phyloP scores from a whole-genome alignment of 192 early-diverging fungal genomes.

The Backusella liffmaniae region DNA sequence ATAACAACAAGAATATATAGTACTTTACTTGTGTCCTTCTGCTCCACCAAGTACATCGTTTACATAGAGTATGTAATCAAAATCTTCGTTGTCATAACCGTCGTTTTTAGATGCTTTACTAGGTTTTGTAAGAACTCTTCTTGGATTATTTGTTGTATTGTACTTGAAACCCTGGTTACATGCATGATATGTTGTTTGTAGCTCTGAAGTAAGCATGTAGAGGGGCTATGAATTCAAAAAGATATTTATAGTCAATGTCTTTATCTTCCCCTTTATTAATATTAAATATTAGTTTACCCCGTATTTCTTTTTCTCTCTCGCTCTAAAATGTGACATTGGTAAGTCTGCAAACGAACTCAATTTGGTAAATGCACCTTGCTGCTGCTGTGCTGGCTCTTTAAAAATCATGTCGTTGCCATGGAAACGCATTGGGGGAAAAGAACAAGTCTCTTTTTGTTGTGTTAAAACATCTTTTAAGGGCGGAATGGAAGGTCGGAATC shows the following conservation, averaged over 20 bases:
- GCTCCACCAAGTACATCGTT: conserved; percentile 90
- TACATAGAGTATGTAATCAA: conserved; percentile 96
- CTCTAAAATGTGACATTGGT: conserved; percentile 15
- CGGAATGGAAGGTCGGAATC: background rate
- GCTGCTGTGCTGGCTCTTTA: background rate
- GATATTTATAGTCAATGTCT: background rate
- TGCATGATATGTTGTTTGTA: conserved; percentile 25
- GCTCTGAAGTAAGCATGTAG: conserved; percentile 19
- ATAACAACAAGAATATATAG: conserved; percentile 38
- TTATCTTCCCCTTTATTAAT: background rate
- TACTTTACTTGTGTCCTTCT: conserved; percentile 80
- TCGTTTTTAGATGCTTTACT: conserved; percentile 89
- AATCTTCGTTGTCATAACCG: conserved; percentile 93
- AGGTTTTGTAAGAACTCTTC: conserved; percentile 95
- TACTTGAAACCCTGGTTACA: conserved; percentile 83
- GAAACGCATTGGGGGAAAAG: background rate
- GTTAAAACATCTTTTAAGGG: conserved; percentile 4
- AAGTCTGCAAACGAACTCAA: background rate
- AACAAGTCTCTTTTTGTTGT: background rate
- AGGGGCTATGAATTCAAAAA: conserved; percentile 23
- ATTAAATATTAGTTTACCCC: conserved; percentile 9
- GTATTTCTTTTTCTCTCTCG: conserved; percentile 6
- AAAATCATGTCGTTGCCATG: background rate
- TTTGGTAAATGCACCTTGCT: conserved; percentile 4
- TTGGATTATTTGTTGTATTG: conserved; percentile 79